These are phyloP conservation scores for Lipomyces mesembrius DNA, from an alignment of 805 yeast genomes.

Conservation along the genomic window DNA sequence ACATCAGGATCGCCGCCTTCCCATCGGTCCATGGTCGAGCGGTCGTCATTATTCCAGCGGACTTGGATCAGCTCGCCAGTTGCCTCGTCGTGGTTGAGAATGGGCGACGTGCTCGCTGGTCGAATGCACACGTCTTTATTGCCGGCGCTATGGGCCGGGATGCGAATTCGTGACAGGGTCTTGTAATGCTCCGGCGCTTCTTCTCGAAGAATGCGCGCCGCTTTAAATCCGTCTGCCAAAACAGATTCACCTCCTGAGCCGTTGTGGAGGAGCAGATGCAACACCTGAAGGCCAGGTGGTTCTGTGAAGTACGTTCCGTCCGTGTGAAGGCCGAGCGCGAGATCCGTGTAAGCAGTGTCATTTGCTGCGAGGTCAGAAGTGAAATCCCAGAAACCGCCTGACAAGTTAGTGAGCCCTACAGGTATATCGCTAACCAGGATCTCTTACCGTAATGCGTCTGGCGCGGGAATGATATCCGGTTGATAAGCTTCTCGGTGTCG, in stretches of 20 bases:
- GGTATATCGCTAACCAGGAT: background rate
- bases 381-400: slow-evolving; percentile 76
- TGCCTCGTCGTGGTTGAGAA: slow-evolving; percentile 56
- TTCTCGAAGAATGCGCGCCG: slow-evolving; percentile 57
- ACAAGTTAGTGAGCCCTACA: background rate
- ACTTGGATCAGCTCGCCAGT: slow-evolving; percentile 62
- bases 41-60: slow-evolving; percentile 73
- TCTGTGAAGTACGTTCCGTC: slow-evolving; percentile 79
- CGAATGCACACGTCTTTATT: slow-evolving; percentile 65
- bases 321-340: slow-evolving; percentile 67
- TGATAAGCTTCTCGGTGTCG: slow-evolving; percentile 61
- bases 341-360: slow-evolving; percentile 73
- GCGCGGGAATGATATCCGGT: slow-evolving; percentile 61
- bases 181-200: slow-evolving; percentile 58
- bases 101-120: slow-evolving; percentile 60
- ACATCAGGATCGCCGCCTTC: slow-evolving; percentile 51
- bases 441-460: slow-evolving; percentile 64
- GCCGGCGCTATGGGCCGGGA: slow-evolving; percentile 79
- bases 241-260: slow-evolving; percentile 72
- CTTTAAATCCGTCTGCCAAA: slow-evolving; percentile 66
- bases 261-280: slow-evolving; percentile 64
- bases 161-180: slow-evolving; percentile 53
- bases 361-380: slow-evolving; percentile 68
- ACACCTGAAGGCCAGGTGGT: slow-evolving; percentile 71
- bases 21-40: slow-evolving; percentile 62